phyloP scores from a whole-genome alignment of 2,329 filamentous ascomycete genomes.

The Aspergillus spinulosporus region DNA sequence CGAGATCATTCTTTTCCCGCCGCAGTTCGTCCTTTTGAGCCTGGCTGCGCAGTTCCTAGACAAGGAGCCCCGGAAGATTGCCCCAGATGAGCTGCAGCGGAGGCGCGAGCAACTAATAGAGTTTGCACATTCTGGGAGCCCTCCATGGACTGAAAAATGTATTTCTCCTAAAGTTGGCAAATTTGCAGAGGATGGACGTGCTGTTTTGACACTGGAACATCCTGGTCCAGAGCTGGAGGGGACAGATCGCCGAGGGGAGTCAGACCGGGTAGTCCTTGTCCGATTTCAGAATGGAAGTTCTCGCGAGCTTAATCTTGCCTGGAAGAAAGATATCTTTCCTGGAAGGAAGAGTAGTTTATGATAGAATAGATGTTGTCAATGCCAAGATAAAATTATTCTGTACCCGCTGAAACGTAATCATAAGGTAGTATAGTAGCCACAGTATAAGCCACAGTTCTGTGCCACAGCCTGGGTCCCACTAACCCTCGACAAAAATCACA shows the following conservation, averaged over 20 bases:
- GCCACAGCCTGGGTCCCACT: constrained; percentile 17
- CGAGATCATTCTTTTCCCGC: constrained; percentile 83
- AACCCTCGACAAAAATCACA: constrained; percentile 45
- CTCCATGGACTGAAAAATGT: constrained; percentile 50
- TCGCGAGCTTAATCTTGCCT: constrained; percentile 55
- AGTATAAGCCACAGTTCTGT: not conserved
- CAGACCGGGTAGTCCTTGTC: constrained; percentile 58
- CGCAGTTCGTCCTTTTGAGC: constrained; percentile 68
- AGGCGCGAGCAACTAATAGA: constrained; percentile 49
- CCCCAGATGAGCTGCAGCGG: constrained; percentile 31
- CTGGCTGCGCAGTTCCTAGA: constrained; percentile 54
- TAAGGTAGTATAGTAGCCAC: no score
- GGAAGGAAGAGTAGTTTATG: constrained; percentile 38
- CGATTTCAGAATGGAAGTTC: constrained; percentile 59
- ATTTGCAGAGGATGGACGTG: constrained; percentile 47
- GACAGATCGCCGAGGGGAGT: constrained; percentile 51
- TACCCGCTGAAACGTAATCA: no score
- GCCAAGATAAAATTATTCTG: no score
- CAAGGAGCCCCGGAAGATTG: constrained; percentile 29
- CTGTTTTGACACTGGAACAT: constrained; percentile 55
- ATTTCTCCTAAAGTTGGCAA: constrained; percentile 48
- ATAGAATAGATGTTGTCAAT: not conserved
- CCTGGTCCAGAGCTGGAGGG: constrained; percentile 58
- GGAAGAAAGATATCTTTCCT: constrained; percentile 50
- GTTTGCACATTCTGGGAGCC: constrained; percentile 50